These are phyloP conservation scores for Dictyostelium brefeldianum DNA, from an alignment of 78 protist genomes.

Conservation along the genomic window DNA sequence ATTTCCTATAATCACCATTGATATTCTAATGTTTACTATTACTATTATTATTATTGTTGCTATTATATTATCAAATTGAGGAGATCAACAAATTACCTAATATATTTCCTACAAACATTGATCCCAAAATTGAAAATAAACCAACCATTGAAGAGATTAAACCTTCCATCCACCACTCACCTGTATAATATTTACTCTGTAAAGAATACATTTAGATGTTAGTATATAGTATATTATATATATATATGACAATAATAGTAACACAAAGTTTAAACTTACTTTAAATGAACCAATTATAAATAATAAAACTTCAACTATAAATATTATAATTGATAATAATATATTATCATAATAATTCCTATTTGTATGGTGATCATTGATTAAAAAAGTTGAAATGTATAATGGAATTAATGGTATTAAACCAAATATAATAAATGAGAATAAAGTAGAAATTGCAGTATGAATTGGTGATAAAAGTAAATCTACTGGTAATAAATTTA, in stretches of 20 bases:
- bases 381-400: not conserved
- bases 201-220: no score
- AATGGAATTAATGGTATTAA: conserved; percentile 45
- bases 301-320: not conserved
- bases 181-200: conserved; percentile 58
- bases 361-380: not conserved
- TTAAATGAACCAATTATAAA: conserved; percentile 50
- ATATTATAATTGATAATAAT: not conserved
- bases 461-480: conserved; percentile 42
- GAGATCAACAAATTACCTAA: no score
- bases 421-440: conserved; percentile 48
- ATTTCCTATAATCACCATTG: no score
- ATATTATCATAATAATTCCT: not conserved
- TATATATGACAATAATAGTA: not conserved
- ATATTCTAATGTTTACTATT: no score
- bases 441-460: conserved; percentile 14
- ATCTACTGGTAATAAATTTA: conserved; percentile 64
- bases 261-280: not conserved
- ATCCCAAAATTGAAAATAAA: conserved; percentile 9
- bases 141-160: conserved; percentile 41
- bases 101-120: not conserved
- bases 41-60: no score
- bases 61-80: no score
- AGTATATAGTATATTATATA: no score
- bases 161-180: conserved; percentile 60